A percentile compares a stretch with the other conserved stretches of the same genome.
Conservation (phyloP, 1,284 basidiomycete species). For the Gymnopus androsaceus region DNA sequence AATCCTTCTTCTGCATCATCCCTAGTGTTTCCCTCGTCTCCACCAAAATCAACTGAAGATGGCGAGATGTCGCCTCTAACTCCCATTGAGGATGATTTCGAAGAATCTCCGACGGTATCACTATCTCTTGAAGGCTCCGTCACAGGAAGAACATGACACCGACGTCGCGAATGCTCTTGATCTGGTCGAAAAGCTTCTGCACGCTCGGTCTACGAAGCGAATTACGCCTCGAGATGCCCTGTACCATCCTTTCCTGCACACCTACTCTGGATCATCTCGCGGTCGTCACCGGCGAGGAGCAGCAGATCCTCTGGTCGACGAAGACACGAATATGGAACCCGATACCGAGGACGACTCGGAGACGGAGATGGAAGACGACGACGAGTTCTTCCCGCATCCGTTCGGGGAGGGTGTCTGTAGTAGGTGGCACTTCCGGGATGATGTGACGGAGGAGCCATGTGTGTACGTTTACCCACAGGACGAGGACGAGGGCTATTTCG, state of each 20-base stretch:
- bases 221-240: constrained; percentile 77
- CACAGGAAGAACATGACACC: constrained; percentile 44
- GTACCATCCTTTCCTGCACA: constrained; percentile 73
- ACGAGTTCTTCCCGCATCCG: constrained; percentile 67
- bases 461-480: constrained; percentile 3
- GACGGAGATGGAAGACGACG: constrained; percentile 45
- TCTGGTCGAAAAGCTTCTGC: constrained; percentile 70
- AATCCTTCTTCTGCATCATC: constrained; percentile 39
- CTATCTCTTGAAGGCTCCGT: constrained; percentile 33
- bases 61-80: constrained; percentile 6
- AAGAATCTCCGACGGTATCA: constrained; percentile 23
- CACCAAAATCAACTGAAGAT: not conserved
- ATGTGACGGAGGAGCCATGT: constrained; percentile 36
- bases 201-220: constrained; percentile 75
- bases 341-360: not conserved
- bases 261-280: not conserved
- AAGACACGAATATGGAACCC: not conserved
- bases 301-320: not conserved
- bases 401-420: constrained; percentile 66
- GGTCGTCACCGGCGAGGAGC: not conserved
- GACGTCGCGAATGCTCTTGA: constrained; percentile 73
- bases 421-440: constrained; percentile 57
- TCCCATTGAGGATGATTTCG: constrained; percentile 19
- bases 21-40: constrained; percentile 21
- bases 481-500: constrained; percentile 21